Evolutionary conservation across 352 stramenopile species (phyloP).

Genomic region (Phytophthora crassamura): DNA sequence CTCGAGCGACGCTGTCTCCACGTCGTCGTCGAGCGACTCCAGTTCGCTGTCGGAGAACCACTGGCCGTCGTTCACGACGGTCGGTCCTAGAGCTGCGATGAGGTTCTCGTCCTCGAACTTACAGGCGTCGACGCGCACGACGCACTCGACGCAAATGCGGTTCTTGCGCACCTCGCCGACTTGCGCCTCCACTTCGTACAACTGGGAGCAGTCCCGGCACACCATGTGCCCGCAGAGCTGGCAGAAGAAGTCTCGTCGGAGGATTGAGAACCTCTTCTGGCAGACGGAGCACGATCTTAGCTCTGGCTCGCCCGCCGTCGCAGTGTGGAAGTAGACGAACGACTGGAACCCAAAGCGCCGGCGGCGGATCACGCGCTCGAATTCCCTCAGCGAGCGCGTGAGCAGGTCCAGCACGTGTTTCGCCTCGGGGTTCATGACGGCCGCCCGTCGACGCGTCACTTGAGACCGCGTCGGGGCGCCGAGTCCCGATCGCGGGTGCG

Average conservation of each 20-base stretch:
- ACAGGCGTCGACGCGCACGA: constrained; percentile 57
- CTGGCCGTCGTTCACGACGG: constrained; percentile 44
- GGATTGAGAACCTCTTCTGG: constrained; percentile 47
- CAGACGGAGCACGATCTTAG: constrained; percentile 44
- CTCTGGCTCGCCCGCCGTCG: constrained; percentile 10
- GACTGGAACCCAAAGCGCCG: constrained; percentile 71
- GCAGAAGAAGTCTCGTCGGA: constrained; percentile 55
- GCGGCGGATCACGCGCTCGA: constrained; percentile 64
- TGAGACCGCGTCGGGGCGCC: constrained; percentile 24
- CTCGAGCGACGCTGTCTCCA: constrained; percentile 25
- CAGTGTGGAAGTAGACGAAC: constrained; percentile 55
- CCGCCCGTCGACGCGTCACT: constrained; percentile 34
- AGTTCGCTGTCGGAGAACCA: constrained; percentile 39
- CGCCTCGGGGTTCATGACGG: constrained; percentile 63
- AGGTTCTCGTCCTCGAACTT: constrained; percentile 62
- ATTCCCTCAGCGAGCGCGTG: constrained; percentile 49
- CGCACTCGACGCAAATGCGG: constrained; percentile 53
- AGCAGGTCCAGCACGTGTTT: constrained; percentile 56
- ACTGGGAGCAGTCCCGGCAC: constrained; percentile 50
- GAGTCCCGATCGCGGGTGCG: constrained; percentile 7
- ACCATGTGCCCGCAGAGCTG: constrained; percentile 56
- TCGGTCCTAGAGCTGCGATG: constrained; percentile 45
- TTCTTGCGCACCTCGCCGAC: constrained; percentile 51
- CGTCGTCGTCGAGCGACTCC: constrained; percentile 25
- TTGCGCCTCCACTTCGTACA: constrained; percentile 56